Evolutionary conservation across 2,329 filamentous ascomycete genomes (phyloP).

Genomic region (Ophiostoma ulmi): DNA sequence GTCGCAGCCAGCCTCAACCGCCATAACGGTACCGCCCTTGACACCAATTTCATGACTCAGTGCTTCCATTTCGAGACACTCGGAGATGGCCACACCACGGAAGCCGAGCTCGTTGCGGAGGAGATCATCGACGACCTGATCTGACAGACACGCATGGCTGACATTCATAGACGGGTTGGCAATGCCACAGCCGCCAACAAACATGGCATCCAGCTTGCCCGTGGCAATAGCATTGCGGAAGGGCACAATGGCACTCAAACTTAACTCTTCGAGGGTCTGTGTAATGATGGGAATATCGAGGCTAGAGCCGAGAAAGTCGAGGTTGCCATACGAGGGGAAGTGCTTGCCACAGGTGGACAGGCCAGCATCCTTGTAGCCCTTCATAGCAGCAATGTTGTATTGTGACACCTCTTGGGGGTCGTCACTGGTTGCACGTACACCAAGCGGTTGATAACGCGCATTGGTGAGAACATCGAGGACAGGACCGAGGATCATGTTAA

Average conservation of each 20-base stretch:
- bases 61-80: constrained; percentile 95
- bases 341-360: constrained; percentile 90
- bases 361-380: constrained; percentile 86
- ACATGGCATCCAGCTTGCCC: constrained; percentile 82
- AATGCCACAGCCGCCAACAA: constrained; percentile 91
- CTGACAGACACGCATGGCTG: constrained; percentile 88
- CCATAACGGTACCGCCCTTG: constrained; percentile 94
- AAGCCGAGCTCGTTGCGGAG: constrained; percentile 86
- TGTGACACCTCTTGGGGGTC: constrained; percentile 93
- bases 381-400: constrained; percentile 85
- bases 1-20: constrained; percentile 92
- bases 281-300: constrained; percentile 93
- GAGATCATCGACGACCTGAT: constrained; percentile 87
- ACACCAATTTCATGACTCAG: constrained; percentile 95
- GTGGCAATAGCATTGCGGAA: constrained; percentile 85
- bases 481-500: constrained; percentile 92
- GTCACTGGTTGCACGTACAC: constrained; percentile 83
- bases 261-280: constrained; percentile 86
- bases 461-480: constrained; percentile 93
- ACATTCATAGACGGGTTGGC: constrained; percentile 88
- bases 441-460: constrained; percentile 81
- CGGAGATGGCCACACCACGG: constrained; percentile 86
- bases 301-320: constrained; percentile 87
- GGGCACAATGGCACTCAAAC: constrained; percentile 82
- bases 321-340: constrained; percentile 91